phyloP scores from a whole-genome alignment of 139 green algal genomes.

The Tetraselmis chui region DNA sequence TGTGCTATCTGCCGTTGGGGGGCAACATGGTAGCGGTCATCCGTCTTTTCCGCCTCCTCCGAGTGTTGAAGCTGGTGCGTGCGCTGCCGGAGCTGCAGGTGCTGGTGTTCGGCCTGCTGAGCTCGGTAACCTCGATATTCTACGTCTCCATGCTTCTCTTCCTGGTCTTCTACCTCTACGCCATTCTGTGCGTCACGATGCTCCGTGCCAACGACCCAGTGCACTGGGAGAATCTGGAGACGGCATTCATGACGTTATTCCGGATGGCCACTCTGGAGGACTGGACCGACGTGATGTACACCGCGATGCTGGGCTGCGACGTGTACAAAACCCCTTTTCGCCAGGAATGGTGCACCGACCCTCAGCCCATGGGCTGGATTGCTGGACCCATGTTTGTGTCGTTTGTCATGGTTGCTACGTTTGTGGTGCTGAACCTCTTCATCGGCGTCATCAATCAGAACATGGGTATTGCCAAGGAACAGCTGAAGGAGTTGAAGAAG shows the following conservation, averaged over 20 bases:
- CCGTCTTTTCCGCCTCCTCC: not conserved
- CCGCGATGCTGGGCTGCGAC: not conserved
- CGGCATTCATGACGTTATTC: constrained; percentile 1
- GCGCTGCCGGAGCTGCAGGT: constrained; percentile 3
- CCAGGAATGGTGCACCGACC: not conserved
- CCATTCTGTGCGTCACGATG: not conserved
- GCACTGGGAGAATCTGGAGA: not conserved
- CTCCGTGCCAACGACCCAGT: constrained; percentile 1
- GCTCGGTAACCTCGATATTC: not conserved
- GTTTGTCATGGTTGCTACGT: not conserved
- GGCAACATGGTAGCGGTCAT: not conserved
- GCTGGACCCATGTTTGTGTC: not conserved
- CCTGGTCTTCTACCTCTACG: constrained; percentile 5
- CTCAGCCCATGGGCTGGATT: not conserved
- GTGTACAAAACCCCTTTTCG: not conserved
- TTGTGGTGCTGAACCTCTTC: constrained; percentile 8
- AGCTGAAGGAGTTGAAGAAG: constrained; percentile 3
- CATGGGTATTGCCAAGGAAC: not conserved
- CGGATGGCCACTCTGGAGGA: constrained; percentile 6
- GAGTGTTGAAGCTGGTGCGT: not conserved
- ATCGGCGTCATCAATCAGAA: constrained; percentile 1
- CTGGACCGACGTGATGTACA: constrained; percentile 7
- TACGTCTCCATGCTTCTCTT: constrained; percentile 1
- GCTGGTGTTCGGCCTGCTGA: not conserved
- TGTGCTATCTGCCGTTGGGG: not conserved